Evolutionary conservation across 352 stramenopile genomes (phyloP).

Genomic region (Globisporangium abappressorium): DNA sequence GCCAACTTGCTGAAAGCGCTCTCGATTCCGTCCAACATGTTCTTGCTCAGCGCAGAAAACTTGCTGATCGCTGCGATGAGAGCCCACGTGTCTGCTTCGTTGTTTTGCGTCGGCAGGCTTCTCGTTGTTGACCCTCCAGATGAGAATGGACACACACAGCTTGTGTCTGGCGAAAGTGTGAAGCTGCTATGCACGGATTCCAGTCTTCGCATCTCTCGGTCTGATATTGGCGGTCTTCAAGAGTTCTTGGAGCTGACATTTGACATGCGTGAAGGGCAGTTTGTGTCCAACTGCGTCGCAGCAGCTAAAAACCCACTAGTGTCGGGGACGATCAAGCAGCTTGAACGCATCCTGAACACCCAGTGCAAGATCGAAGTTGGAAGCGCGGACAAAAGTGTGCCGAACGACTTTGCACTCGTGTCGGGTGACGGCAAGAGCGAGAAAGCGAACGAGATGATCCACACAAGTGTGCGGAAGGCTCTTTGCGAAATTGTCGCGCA

Average conservation of each 20-base stretch:
- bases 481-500: conserved; percentile 84
- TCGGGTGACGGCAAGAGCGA: conserved; percentile 72
- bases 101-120: conserved; percentile 72
- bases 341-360: conserved; percentile 73
- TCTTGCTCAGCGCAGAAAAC: conserved; percentile 69
- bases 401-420: conserved; percentile 67
- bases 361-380: conserved; percentile 78
- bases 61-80: conserved; percentile 74
- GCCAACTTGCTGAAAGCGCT: conserved; percentile 52
- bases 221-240: conserved; percentile 74
- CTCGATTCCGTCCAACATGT: conserved; percentile 75
- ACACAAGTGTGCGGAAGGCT: conserved; percentile 62
- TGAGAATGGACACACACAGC: conserved; percentile 45
- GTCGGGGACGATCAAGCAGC: conserved; percentile 45
- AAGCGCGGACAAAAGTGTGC: conserved; percentile 35
- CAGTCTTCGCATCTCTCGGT: conserved; percentile 58
- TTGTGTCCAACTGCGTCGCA: conserved; percentile 66
- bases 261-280: conserved; percentile 69
- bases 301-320: conserved; percentile 59
- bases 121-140: conserved; percentile 68
- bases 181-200: conserved; percentile 54
- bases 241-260: conserved; percentile 82
- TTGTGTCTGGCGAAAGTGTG: conserved; percentile 74
- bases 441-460: conserved; percentile 69
- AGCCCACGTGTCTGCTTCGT: conserved; percentile 62